Evolutionary conservation across 2,329 filamentous ascomycete species (phyloP).

Genomic region (Alternaria arbusti): DNA sequence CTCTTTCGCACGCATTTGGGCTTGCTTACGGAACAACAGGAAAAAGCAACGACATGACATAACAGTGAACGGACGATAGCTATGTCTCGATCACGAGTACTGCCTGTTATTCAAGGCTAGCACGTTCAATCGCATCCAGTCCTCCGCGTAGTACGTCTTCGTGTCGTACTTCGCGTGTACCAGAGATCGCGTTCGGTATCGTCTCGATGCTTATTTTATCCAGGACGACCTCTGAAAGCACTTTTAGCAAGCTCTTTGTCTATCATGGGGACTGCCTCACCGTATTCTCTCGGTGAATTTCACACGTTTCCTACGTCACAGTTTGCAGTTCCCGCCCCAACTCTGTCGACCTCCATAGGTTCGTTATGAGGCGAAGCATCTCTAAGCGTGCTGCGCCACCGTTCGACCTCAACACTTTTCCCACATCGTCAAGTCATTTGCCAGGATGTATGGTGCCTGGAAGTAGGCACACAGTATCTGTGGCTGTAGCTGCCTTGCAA

Average conservation of each 20-base stretch:
- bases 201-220: not conserved
- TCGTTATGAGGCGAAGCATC: conserved; percentile 11
- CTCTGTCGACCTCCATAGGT: conserved; percentile 2
- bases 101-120: conserved; percentile 11
- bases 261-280: not conserved
- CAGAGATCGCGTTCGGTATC: not conserved
- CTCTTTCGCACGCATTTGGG: not conserved
- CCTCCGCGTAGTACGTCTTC: not conserved
- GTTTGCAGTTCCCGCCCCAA: conserved; percentile 2
- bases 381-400: conserved; percentile 12
- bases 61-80: not conserved
- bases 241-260: not conserved
- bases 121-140: conserved; percentile 6
- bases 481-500: not conserved
- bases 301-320: not conserved
- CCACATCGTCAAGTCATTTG: not conserved
- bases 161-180: not conserved
- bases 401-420: conserved; percentile 14
- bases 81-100: not conserved
- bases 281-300: not conserved
- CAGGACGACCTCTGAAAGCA: not conserved
- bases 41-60: conserved; percentile 2
- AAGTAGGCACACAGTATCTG: conserved; percentile 6
- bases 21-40: not conserved
- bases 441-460: conserved; percentile 5